These are phyloP conservation scores for Gypsophila paniculata DNA, from an alignment of 179 eudicot species.

Conservation along the genomic window DNA sequence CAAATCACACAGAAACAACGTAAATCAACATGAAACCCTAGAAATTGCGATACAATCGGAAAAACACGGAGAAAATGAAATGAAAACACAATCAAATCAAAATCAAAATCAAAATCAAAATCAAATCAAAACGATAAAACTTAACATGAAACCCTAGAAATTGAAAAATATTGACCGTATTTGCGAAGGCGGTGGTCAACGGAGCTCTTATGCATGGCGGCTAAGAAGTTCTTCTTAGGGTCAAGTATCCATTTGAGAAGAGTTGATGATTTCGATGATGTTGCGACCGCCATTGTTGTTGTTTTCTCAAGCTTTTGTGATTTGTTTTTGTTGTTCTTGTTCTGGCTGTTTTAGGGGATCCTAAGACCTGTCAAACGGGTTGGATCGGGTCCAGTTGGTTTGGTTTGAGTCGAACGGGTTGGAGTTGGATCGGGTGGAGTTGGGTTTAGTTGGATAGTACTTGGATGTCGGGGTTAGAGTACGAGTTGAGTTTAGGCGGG, in stretches of 20 bases:
- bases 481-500: too few species aligned
- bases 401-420: too few species aligned
- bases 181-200: slow-evolving; percentile 56
- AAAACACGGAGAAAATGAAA: too few species aligned
- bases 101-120: background rate
- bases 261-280: slow-evolving; percentile 30
- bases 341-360: background rate
- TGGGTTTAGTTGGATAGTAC: too few species aligned
- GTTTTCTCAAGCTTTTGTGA: background rate
- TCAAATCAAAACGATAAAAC: too few species aligned
- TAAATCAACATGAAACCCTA: too few species aligned
- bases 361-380: too few species aligned
- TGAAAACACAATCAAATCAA: background rate
- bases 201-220: slow-evolving; percentile 54
- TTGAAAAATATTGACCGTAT: slow-evolving; percentile 35
- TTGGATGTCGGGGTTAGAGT: too few species aligned
- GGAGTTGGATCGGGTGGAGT: too few species aligned
- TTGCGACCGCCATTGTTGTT: slow-evolving; percentile 38
- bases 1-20: background rate
- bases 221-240: slow-evolving; percentile 56
- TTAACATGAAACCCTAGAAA: too few species aligned
- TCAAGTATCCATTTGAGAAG: slow-evolving; percentile 47
- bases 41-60: too few species aligned
- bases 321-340: background rate
- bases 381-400: too few species aligned